phyloP scores from a whole-genome alignment of 78 protist species.

The Guillardia theta region DNA sequence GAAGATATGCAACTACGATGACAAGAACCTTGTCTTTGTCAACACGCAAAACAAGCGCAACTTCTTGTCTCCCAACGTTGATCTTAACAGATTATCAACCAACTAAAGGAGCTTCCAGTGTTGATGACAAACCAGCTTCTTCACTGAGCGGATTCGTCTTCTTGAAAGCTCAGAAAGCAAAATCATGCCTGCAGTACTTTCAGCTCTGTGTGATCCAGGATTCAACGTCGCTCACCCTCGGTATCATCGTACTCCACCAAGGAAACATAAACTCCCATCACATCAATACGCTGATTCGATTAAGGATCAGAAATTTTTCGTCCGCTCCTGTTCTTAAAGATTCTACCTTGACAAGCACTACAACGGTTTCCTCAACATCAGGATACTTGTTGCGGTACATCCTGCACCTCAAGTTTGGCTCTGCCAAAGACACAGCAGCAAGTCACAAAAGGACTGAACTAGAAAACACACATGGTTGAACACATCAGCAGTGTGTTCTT shows the following conservation, averaged over 20 bases:
- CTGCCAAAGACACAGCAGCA: neutral
- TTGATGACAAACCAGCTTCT: constrained; percentile 69
- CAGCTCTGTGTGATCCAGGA: too few species aligned
- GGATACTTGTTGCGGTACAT: constrained; percentile 92
- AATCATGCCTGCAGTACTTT: too few species aligned
- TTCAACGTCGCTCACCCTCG: too few species aligned
- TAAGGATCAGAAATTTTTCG: too few species aligned
- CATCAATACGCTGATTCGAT: constrained; percentile 69
- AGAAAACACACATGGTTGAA: too few species aligned
- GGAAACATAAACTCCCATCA: constrained; percentile 92
- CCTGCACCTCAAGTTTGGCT: constrained; percentile 66
- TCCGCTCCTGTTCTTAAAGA: too few species aligned
- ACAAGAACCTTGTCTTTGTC: constrained; percentile 96
- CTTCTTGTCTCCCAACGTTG: constrained; percentile 89
- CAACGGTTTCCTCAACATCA: constrained; percentile 88
- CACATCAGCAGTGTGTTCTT: too few species aligned
- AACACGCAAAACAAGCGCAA: constrained; percentile 94
- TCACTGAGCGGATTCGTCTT: constrained; percentile 93
- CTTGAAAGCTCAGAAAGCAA: constrained; percentile 91
- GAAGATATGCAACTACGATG: too few species aligned
- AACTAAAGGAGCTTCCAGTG: too few species aligned
- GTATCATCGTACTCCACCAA: constrained; percentile 73
- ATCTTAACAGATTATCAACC: constrained; percentile 43
- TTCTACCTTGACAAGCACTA: constrained; percentile 83
- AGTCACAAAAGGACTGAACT: too few species aligned